Evolutionary conservation across 257 asterid genomes (phyloP), one percentile per base, ranked within the genome.

Genomic region (Lantana camara): DNA sequence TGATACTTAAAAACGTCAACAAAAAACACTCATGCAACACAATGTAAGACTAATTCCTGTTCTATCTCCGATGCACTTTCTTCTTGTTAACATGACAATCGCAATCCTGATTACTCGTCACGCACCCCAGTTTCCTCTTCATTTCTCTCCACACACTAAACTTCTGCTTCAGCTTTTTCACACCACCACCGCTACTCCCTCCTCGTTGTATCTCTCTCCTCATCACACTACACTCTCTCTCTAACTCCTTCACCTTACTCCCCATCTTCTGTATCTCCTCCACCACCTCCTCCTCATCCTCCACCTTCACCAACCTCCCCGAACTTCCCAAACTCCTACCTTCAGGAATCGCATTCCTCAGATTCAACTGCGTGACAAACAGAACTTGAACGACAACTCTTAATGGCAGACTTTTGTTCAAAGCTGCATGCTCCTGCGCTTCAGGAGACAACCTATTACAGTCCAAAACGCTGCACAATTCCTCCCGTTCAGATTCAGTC

Each of bases 111-210:
- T 52, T 59, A 46, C 57, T 74, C 2, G 85, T 73, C 13, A 38
- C 65, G 46, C 99, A 93, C 34, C 95, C 92, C 9, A 94, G 68
- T 55, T 86, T 94, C 80, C 99, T 87, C 89, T 87, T 90, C 97
- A 90, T 72, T 71, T 87, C 87, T 24, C 73, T 84, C 99, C 99
- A 93, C 78, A 87, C 20, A 30, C 85, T 83, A 30, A 16, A 7
- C 58, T 85, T 85, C 75, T 59, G 63, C 52, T 15, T 71, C 24
- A 56, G 63, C 52, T 15, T 71, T 21, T 49, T 66, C 50, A 4
- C 69, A 51, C 55, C 69, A 51, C 49, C 49, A 13, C 16, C 23
- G 47, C 72, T 17, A 21, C 48, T 9, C 3, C 45, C 45, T 0
- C 81, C 77, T 15, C 66, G 64, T 65, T 60, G 69, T 12, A 92